Percentiles rank a stretch among this genome's conserved stretches.
These are phyloP conservation scores for Tylopilus balloui DNA, from an alignment of 768 basidiomycete species.

Conservation along the genomic window DNA sequence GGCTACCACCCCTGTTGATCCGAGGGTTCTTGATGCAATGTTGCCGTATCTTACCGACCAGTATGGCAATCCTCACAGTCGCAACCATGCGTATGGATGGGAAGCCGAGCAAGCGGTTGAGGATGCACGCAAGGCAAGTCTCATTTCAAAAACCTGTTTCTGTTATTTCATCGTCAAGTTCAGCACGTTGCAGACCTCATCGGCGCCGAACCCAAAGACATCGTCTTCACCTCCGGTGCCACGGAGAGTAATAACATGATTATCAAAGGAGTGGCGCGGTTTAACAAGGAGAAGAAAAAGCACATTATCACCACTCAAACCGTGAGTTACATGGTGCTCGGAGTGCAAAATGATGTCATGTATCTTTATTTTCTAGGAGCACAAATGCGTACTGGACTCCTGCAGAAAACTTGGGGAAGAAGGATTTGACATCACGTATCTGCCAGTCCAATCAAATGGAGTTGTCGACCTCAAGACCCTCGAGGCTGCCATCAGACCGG, in stretches of 20 bases:
- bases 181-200: constrained; percentile 90
- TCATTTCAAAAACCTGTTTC: constrained; percentile 7
- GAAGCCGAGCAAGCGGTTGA: constrained; percentile 96
- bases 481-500: constrained; percentile 85
- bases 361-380: constrained; percentile 57
- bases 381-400: constrained; percentile 98
- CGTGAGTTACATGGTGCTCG: constrained; percentile 40
- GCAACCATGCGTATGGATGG: constrained; percentile 99
- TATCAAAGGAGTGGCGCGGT: constrained; percentile 94
- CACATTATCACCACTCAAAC: constrained; percentile 96
- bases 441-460: constrained; percentile 89
- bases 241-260: constrained; percentile 98
- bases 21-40: constrained; percentile 95
- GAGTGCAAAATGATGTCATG: neutral
- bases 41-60: constrained; percentile 92
- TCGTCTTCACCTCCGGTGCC: constrained; percentile 96
- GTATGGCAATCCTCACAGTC: constrained; percentile 96
- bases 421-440: constrained; percentile 95
- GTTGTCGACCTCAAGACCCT: constrained; percentile 74
- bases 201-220: constrained; percentile 92
- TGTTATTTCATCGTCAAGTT: neutral
- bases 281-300: constrained; percentile 88
- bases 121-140: constrained; percentile 72
- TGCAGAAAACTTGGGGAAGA: constrained; percentile 94
- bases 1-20: constrained; percentile 98